Conservation (phyloP, 2,329 filamentous ascomycete species). For the Colletotrichum cordylinicola region DNA sequence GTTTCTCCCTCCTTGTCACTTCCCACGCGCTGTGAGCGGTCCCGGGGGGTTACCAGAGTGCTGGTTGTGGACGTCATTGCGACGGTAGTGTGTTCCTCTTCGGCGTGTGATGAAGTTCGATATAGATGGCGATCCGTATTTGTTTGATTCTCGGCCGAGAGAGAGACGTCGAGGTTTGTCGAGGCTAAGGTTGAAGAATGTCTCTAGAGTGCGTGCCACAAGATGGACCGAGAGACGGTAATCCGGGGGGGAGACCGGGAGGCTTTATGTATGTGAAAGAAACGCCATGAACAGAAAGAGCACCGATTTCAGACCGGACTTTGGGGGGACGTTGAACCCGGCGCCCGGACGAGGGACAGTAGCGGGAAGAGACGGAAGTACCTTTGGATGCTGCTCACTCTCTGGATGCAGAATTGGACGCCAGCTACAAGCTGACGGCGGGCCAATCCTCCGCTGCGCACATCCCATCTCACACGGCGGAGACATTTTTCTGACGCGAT, state of each 20-base stretch:
- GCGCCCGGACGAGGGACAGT: not conserved
- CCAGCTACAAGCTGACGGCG: not conserved
- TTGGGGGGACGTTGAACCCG: conserved; percentile 10
- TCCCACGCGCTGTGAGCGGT: not conserved
- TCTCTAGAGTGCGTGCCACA: conserved; percentile 10
- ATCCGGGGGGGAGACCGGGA: not conserved
- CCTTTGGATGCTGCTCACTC: not conserved
- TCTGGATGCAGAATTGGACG: not conserved
- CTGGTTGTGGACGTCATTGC: conserved; percentile 14
- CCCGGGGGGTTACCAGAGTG: conserved; percentile 5
- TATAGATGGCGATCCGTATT: not conserved
- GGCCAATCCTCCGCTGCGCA: not conserved
- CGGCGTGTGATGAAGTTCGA: not conserved
- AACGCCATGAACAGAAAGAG: not conserved
- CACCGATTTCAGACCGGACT: not conserved
- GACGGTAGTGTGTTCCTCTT: not conserved
- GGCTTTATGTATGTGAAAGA: conserved; percentile 6
- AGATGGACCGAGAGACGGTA: not conserved
- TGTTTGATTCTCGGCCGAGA: not conserved
- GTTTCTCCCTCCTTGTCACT: conserved; percentile 9
- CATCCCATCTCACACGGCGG: not conserved
- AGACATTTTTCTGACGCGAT: conserved; percentile 5
- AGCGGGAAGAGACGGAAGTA: not conserved
- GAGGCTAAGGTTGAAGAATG: not conserved
- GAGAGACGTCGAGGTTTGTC: not conserved